A percentile compares a stretch with the other conserved stretches of the same genome.
These are phyloP conservation scores for Hypoxylon rickii DNA, from an alignment of 495 filamentous ascomycete genomes.

Conservation along the genomic window DNA sequence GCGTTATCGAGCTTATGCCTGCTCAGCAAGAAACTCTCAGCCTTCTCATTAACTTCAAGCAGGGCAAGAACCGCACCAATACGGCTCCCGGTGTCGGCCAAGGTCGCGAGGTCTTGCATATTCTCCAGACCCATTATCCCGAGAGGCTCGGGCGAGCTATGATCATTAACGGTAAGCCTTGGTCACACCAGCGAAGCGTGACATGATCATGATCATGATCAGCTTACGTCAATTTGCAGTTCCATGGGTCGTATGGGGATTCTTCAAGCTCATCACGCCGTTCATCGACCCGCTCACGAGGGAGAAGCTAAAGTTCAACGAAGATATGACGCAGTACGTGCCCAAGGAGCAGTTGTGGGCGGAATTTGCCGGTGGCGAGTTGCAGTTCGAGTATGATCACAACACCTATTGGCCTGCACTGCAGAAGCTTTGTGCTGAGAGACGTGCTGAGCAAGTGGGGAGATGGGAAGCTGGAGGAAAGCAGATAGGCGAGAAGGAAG, in stretches of 20 bases:
- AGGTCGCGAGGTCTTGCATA: slow-evolving; percentile 78
- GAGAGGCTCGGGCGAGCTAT: slow-evolving; percentile 88
- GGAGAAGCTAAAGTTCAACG: slow-evolving; percentile 94
- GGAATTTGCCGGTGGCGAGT: slow-evolving; percentile 61
- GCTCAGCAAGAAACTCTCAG: slow-evolving; percentile 83
- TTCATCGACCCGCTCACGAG: slow-evolving; percentile 94
- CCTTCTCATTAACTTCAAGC: slow-evolving; percentile 84
- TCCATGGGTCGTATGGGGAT: slow-evolving; percentile 83
- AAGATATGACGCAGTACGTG: slow-evolving; percentile 77
- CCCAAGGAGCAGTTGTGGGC: slow-evolving; percentile 78
- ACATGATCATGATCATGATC: background rate
- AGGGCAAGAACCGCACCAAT: slow-evolving; percentile 67
- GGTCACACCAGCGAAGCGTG: slow-evolving; percentile 2
- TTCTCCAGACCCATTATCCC: slow-evolving; percentile 93
- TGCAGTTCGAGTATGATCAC: slow-evolving; percentile 89
- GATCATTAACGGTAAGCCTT: slow-evolving; percentile 75
- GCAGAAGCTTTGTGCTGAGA: slow-evolving; percentile 64
- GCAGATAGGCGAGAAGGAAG: slow-evolving; percentile 80
- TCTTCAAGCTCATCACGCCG: slow-evolving; percentile 93
- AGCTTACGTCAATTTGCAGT: slow-evolving; percentile 53
- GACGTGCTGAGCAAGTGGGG: slow-evolving; percentile 59
- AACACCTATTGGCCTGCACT: slow-evolving; percentile 86
- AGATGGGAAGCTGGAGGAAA: slow-evolving; percentile 81
- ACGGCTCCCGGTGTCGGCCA: slow-evolving; percentile 75
- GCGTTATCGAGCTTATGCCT: slow-evolving; percentile 83